These are phyloP conservation scores for Globisporangium canariense DNA, from an alignment of 352 stramenopile genomes.

Conservation along the genomic window DNA sequence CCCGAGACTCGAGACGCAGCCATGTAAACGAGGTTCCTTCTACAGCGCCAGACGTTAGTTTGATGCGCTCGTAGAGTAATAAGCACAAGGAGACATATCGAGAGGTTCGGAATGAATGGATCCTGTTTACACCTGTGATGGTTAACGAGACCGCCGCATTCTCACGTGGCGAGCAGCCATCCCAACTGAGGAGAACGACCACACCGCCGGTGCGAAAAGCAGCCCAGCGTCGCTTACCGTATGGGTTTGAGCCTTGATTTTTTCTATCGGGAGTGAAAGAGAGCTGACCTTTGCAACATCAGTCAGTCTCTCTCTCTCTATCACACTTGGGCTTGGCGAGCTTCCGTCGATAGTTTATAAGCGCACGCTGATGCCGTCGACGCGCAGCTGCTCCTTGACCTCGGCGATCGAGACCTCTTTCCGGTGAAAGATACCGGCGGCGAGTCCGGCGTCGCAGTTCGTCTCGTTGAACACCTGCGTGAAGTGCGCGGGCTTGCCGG, in stretches of 20 bases:
- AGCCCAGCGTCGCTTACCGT: neutral
- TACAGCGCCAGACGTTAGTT: no score
- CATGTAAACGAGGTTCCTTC: no score
- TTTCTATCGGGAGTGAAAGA: slow-evolving; percentile 1
- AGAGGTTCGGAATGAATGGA: neutral
- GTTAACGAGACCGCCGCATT: neutral
- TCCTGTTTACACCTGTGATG: neutral
- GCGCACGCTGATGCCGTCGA: slow-evolving; percentile 68
- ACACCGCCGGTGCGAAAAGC: neutral
- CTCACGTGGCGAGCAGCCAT: neutral
- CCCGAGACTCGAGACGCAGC: neutral
- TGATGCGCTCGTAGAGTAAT: neutral
- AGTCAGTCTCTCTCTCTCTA: neutral
- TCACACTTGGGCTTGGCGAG: neutral
- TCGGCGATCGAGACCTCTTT: slow-evolving; percentile 94
- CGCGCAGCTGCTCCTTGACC: slow-evolving; percentile 91
- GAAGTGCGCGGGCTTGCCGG: slow-evolving; percentile 93
- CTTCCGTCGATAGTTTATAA: slow-evolving; percentile 22
- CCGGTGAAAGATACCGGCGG: slow-evolving; percentile 98
- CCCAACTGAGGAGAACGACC: neutral
- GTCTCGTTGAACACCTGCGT: slow-evolving; percentile 92
- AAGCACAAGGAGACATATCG: neutral
- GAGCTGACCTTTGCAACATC: neutral
- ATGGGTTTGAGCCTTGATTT: neutral
- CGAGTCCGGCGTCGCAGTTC: slow-evolving; percentile 94